phyloP scores from a whole-genome alignment of 1,284 basidiomycete species.

The Inonotus hispidus region DNA sequence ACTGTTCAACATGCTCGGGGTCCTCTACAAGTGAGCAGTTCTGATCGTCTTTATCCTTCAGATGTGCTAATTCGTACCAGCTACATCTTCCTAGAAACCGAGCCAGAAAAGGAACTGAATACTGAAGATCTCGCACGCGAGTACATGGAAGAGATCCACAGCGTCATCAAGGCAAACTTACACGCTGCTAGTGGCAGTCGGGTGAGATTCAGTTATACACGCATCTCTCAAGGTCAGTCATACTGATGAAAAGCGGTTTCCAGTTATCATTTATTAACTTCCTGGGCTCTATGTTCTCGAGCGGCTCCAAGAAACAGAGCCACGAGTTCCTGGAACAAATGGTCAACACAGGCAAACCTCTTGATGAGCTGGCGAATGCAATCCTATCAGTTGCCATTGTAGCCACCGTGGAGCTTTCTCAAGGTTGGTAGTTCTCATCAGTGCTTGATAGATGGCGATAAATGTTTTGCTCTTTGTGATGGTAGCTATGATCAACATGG shows the following conservation, averaged over 20 bases:
- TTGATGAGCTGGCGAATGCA: constrained; percentile 59
- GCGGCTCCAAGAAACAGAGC: constrained; percentile 39
- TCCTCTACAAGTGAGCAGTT: constrained; percentile 58
- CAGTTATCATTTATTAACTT: constrained; percentile 48
- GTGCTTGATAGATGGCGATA: constrained; percentile 3
- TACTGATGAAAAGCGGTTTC: not conserved
- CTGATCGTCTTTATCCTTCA: not conserved
- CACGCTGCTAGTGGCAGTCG: constrained; percentile 21
- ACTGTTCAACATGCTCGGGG: constrained; percentile 57
- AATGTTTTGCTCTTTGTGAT: constrained; percentile 25
- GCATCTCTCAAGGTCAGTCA: not conserved
- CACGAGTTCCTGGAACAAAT: constrained; percentile 53
- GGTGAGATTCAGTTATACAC: constrained; percentile 17
- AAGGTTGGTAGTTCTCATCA: constrained; percentile 39
- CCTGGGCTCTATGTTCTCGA: constrained; percentile 40
- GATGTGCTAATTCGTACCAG: constrained; percentile 30
- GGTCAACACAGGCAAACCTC: constrained; percentile 45
- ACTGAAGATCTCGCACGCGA: constrained; percentile 45
- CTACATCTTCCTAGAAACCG: constrained; percentile 69
- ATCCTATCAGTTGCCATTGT: constrained; percentile 68
- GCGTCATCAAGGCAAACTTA: constrained; percentile 48
- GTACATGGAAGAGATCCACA: constrained; percentile 47
- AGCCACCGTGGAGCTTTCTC: constrained; percentile 60
- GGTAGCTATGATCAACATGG: constrained; percentile 44
- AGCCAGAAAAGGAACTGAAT: constrained; percentile 49